Evolutionary conservation across 768 basidiomycete genomes (phyloP), one percentile per base, ranked within the genome.

Genomic region (Tephrocybe sp.): DNA sequence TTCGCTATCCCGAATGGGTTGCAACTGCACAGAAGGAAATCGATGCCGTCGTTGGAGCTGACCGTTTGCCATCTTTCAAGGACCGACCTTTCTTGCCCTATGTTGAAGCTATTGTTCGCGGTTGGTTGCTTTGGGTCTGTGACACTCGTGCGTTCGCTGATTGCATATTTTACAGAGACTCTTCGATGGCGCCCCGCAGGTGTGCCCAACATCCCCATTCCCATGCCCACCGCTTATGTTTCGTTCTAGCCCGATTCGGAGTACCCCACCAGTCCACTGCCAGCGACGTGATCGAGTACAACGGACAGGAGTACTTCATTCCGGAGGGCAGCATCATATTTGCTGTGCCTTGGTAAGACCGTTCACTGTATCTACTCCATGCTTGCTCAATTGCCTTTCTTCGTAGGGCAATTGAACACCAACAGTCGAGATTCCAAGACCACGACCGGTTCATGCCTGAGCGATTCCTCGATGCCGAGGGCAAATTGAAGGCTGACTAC

Each of bases 341-440:
- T 21, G 28, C 44, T 20, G 44, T 45, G 4, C n/a, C 26, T 17
- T 45, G 44, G 44, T 45, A 45, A 4, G 44, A 1, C 4, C 1
- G 28, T 18, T 32, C 15, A 39, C 7, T 45, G 12, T 11, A 8
- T n/a, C 20, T 2, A 12, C 12, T 5, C 28, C 7, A 12, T 5
- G 5, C 12, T 30, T 32, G 6, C 5, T 20, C 28, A 14, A 20
- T 15, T 12, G 4, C 15, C 3, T n/a, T 17, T 30, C 1, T 6
- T 45, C 32, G 28, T 12, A 45, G 44, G 44, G 44, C 44, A 18
- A 45, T 45, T 14, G 44, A 45, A 20, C 44, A 45, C 26, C n/a
- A 45, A 2, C 28, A 45, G 10, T 45, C 44, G 10, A 45, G 32
- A 21, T 45, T 32, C 18, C 8, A 45, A 45, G 25, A 42, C n/a